Conservation (phyloP, 2,329 filamentous ascomycete genomes). For the Cytospora schulzeri region DNA sequence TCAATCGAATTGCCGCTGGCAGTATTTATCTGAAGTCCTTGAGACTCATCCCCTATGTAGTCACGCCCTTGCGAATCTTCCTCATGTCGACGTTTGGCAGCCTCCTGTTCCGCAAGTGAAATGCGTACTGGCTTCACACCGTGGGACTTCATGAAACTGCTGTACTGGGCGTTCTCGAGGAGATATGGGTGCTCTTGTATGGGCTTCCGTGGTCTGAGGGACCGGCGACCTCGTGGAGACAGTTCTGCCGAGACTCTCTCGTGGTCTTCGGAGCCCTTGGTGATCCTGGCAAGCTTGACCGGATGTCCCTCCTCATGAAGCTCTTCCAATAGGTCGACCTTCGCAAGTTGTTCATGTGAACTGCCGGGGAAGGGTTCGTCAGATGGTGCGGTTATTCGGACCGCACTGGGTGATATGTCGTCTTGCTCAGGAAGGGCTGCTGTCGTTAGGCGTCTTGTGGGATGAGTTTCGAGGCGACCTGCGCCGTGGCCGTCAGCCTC, state of each 20-base stretch:
- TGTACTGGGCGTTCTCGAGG: slow-evolving; percentile 58
- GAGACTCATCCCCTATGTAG: slow-evolving; percentile 47
- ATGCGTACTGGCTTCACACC: slow-evolving; percentile 56
- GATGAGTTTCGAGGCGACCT: not conserved
- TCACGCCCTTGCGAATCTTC: slow-evolving; percentile 51
- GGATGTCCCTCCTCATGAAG: not conserved
- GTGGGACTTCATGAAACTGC: slow-evolving; percentile 54
- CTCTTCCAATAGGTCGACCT: not conserved
- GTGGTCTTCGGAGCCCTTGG: slow-evolving; percentile 1
- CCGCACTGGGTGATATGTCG: slow-evolving; percentile 36
- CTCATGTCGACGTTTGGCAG: slow-evolving; percentile 31
- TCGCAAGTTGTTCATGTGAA: not conserved
- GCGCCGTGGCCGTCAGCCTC: not conserved
- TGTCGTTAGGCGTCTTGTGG: not conserved
- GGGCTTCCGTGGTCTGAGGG: slow-evolving; percentile 60
- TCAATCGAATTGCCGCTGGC: slow-evolving; percentile 34
- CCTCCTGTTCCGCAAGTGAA: slow-evolving; percentile 35
- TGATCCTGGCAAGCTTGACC: not conserved
- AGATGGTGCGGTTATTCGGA: slow-evolving; percentile 29
- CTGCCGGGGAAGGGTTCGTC: slow-evolving; percentile 17
- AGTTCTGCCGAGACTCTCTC: not conserved
- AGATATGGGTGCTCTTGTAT: slow-evolving; percentile 64
- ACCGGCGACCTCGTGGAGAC: slow-evolving; percentile 38
- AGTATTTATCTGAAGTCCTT: slow-evolving; percentile 40
- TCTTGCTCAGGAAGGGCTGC: slow-evolving; percentile 19